phyloP scores from a whole-genome alignment of 306 rosid species.

The Betula pendula region DNA sequence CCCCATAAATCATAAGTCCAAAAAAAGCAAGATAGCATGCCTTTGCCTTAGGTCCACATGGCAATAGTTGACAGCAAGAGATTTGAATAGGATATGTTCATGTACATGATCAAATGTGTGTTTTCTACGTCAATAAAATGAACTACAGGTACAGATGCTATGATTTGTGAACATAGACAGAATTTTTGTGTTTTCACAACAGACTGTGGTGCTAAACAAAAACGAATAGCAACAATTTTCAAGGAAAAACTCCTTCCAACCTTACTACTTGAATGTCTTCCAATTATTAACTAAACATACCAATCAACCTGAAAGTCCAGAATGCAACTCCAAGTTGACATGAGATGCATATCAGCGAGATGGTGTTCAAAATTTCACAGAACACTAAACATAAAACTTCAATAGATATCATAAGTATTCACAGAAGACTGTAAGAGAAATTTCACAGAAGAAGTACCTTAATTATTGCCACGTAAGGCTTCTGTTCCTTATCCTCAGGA shows the following conservation, averaged over 20 bases:
- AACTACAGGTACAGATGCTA: background rate
- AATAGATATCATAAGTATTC: background rate
- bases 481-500: constrained; percentile 64
- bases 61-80: constrained; percentile 2
- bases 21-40: background rate
- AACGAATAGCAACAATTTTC: background rate
- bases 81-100: background rate
- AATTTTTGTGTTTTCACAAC: background rate
- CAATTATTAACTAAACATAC: background rate
- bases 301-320: background rate
- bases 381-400: background rate
- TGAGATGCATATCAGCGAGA: background rate
- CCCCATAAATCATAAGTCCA: background rate
- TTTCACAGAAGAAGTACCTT: constrained; percentile 52
- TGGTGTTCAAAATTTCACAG: background rate
- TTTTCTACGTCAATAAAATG: background rate
- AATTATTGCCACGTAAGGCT: constrained; percentile 92
- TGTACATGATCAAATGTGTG: background rate
- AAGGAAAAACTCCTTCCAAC: background rate
- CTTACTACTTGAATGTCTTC: background rate
- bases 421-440: constrained; percentile 11
- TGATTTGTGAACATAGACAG: background rate
- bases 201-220: background rate
- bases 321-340: background rate
- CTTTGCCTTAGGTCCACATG: background rate